Percentiles rank a stretch among this genome's conserved stretches.
These are phyloP conservation scores for Acer campestre DNA, from an alignment of 345 rosid species.

Conservation along the genomic window DNA sequence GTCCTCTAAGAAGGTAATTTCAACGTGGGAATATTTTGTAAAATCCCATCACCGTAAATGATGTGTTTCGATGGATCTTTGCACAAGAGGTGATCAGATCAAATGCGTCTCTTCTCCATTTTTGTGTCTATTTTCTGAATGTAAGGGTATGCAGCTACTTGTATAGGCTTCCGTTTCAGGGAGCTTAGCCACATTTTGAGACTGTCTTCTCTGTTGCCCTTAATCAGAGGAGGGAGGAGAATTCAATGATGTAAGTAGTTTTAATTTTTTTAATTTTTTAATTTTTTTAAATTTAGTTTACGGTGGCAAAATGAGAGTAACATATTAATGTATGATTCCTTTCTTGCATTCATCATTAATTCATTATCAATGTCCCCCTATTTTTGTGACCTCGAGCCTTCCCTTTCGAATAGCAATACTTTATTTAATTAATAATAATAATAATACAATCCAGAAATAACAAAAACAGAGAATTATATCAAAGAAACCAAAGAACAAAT, in stretches of 20 bases:
- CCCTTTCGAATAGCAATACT: neutral
- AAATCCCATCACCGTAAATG: neutral
- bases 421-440: neutral
- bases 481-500: too few species aligned
- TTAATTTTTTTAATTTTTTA: neutral
- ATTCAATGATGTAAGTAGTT: neutral
- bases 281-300: too few species aligned
- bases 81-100: neutral
- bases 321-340: neutral
- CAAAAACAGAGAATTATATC: too few species aligned
- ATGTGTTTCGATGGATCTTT: neutral
- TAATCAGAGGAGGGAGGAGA: neutral
- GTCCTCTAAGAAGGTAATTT: neutral
- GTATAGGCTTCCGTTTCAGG: neutral
- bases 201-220: neutral
- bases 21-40: neutral
- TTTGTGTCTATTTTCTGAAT: neutral
- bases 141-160: neutral
- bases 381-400: neutral
- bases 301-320: neutral
- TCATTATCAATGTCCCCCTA: neutral
- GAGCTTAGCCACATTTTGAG: neutral
- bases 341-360: neutral
- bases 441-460: too few species aligned
- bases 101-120: slow-evolving; percentile 7